Base-by-base conservation (phyloP, 2,329 filamentous ascomycete species). In the Nigrospora sphaerica region DNA sequence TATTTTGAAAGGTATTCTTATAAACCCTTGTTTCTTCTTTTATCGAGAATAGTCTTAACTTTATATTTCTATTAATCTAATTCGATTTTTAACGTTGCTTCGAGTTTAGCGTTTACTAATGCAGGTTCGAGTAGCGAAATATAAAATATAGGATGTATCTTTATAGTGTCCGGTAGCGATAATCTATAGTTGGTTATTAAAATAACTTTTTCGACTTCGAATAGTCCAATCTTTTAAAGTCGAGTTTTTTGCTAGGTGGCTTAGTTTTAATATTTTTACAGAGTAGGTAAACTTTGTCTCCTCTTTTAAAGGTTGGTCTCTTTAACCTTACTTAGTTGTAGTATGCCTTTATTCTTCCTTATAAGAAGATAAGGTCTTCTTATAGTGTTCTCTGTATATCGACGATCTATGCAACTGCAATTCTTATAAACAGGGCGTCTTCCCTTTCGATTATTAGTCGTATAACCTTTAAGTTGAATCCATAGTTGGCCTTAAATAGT, bases 181-280 rank as follows among this genome's bases (percentile, higher is more conserved):
- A 46, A 32, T 40, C 35, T 17, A 16, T 46, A 46, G 23, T 46
- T 46, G 34, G 34, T 23, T 34, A 16, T 17, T 46, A 38, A 38
- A 39, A 39, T 32, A 19, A 40, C 18, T 33, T 46, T 28, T 32
- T 33, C 28, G 16, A 46, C 19, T 34, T 32, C 11, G 14, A 46
- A 46, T 33, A 34, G 16, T 40, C 36, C 12, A 12, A 46, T 18
- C 31, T 40, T 46, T 42, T 46, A 40, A 46, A 46, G 31, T 46
- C 18, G 12, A 46, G 17, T 31, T 46, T 38, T 6, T 42, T 42
- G 31, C 32, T 37, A 18, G 14, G 19, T 11, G 2, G 11, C 28
- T 37, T 46, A 12, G 17, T 32, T 33, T 18, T 46, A 42, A 46
- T 28, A 32, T 46, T 46, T 39, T 42, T 38, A 14, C 17, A 39